These are phyloP conservation scores for Fragaria iinumae DNA, from an alignment of 306 rosid genomes.

Conservation along the genomic window DNA sequence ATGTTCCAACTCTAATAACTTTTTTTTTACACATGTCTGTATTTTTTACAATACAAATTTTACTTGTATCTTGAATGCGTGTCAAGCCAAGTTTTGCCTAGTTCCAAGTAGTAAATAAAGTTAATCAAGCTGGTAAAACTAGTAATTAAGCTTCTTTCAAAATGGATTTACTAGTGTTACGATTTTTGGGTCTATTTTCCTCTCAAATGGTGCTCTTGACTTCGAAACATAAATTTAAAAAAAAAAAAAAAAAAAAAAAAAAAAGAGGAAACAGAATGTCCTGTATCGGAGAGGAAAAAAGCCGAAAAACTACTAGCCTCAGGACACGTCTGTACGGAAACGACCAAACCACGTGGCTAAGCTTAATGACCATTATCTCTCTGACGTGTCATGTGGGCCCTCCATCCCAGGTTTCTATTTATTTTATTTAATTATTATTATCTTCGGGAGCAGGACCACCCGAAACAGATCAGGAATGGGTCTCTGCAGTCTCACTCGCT, in stretches of 20 bases:
- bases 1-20: too few species aligned
- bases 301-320: neutral
- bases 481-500: neutral
- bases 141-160: neutral
- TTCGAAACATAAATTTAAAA: too few species aligned
- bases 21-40: too few species aligned
- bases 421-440: neutral
- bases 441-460: neutral
- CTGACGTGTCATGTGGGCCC: neutral
- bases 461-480: neutral
- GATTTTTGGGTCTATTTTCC: too few species aligned
- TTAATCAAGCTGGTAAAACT: neutral
- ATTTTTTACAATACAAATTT: too few species aligned
- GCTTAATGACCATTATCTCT: neutral
- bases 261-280: neutral
- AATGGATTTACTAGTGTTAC: too few species aligned
- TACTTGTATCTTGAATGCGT: too few species aligned
- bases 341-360: neutral
- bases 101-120: neutral
- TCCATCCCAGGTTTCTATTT: neutral
- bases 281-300: neutral
- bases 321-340: neutral
- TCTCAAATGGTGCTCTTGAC: too few species aligned
- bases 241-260: too few species aligned
- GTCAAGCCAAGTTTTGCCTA: too few species aligned